Evolutionary conservation across 441 rosid species (phyloP), one percentile per base, ranked within the genome.

Genomic region (Rhodomyrtus psidioides): DNA sequence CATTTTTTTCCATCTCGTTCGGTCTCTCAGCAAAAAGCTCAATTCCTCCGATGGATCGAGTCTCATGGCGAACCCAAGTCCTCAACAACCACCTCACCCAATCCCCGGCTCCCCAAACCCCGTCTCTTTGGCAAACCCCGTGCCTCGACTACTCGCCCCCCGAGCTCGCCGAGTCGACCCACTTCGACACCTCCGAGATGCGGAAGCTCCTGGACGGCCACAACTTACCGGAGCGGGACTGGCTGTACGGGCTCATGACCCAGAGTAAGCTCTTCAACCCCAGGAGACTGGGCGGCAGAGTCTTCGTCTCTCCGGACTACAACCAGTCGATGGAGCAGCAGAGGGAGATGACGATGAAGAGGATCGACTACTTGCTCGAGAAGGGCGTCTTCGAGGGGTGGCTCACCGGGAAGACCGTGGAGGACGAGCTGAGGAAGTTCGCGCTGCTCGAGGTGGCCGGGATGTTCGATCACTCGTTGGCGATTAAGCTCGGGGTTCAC

Each of bases 291-390:
- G 99, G 97, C 23, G 97, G 95, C 55, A 92, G 90, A 91, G 86
- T 96, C 28, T 96, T 91, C 84, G 93, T 93, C 62, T 81, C 89
- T 49, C 96, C 98, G 28, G 97, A 95, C 87, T 95, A 90, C 79
- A 95, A 94, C 88, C 98, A 94, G 92, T 84, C 98, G 57, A 96
- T 93, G 99, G 98, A 94, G 89, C 97, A 94, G 84, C 99, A 96
- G 90, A 90, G 99, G 14, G 97, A 96, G 91, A 90, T 93, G 83
- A 96, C 98, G 3, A 89, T 92, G 98, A 93, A 75, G 84, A 90
- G 98, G 86, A 90, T 96, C 81, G 87, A 49, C 83, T 93, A 90
- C 85, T 58, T 96, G 88, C 86, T 88, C 8, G 98, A 94, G 49
- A 89, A 84, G 81, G 96, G 97, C 2, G 96, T 93, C 19, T 96